phyloP scores from a whole-genome alignment of 805 yeast species.

The Candida glaebosa region DNA sequence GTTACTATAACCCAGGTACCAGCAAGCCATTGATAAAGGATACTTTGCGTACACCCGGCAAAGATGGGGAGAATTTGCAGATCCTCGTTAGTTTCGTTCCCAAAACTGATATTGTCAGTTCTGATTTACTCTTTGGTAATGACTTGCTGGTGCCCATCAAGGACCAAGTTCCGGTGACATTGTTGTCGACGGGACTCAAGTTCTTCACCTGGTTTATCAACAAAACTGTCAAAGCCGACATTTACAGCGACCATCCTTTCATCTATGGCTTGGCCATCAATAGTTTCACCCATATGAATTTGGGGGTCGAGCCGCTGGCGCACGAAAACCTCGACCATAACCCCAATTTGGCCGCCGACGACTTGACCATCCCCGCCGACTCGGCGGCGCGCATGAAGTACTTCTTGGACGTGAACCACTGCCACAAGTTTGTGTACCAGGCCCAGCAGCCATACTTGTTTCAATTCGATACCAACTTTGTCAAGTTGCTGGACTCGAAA shows the following conservation, averaged over 20 bases:
- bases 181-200: conserved; percentile 45
- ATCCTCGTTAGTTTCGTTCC: conserved; percentile 42
- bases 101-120: conserved; percentile 41
- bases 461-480: conserved; percentile 53
- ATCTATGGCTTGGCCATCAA: conserved; percentile 60
- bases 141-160: conserved; percentile 60
- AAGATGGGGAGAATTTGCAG: conserved; percentile 25
- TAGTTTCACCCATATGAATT: conserved; percentile 48
- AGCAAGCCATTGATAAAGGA: conserved; percentile 24
- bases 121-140: conserved; percentile 62
- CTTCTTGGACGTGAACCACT: conserved; percentile 37
- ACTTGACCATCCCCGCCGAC: conserved; percentile 26
- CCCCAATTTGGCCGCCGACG: conserved; percentile 17
- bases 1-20: conserved; percentile 25
- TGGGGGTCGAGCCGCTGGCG: conserved; percentile 1
- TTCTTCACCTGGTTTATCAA: conserved; percentile 57
- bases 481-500: conserved; percentile 48
- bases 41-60: neutral
- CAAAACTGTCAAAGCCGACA: conserved; percentile 63
- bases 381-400: conserved; percentile 39
- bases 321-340: conserved; percentile 23
- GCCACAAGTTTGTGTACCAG: conserved; percentile 39
- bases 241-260: conserved; percentile 57
- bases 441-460: conserved; percentile 39
- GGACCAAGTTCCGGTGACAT: conserved; percentile 53